A percentile compares a stretch with the other conserved stretches of the same genome.
These are phyloP conservation scores for Aureobasidium sp. DNA, from an alignment of 2,329 filamentous ascomycete genomes.

Conservation along the genomic window DNA sequence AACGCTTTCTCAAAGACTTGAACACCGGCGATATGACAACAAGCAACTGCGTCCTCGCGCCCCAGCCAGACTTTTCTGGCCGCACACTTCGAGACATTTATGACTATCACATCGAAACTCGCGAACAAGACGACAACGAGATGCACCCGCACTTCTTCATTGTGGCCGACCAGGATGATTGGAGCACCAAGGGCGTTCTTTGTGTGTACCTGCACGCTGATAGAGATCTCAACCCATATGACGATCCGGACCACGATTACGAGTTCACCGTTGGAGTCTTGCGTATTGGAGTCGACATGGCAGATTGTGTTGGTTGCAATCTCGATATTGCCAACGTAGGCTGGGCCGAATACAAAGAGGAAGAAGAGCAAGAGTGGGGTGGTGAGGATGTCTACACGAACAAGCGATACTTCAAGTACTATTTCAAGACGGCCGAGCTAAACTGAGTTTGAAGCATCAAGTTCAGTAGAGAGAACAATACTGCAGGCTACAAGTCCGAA, in stretches of 20 bases:
- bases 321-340: not conserved
- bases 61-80: not conserved
- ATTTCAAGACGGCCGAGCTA: not conserved
- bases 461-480: no score
- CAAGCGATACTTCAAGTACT: not conserved
- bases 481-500: no score
- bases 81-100: not conserved
- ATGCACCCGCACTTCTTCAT: conserved; percentile 1
- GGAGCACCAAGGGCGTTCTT: not conserved
- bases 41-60: not conserved
- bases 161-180: not conserved
- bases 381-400: not conserved
- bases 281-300: not conserved
- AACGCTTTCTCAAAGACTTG: not conserved
- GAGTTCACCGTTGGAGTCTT: not conserved
- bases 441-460: not conserved
- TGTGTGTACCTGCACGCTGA: not conserved
- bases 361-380: not conserved
- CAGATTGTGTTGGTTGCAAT: not conserved
- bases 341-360: not conserved
- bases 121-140: not conserved
- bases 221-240: not conserved
- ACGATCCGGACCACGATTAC: not conserved
- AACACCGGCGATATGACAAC: not conserved
- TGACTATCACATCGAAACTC: not conserved